A percentile compares a stretch with the other conserved stretches of the same genome.
Evolutionary conservation across 2,329 filamentous ascomycete species (phyloP).

Genomic region (Exserohilum turcica): DNA sequence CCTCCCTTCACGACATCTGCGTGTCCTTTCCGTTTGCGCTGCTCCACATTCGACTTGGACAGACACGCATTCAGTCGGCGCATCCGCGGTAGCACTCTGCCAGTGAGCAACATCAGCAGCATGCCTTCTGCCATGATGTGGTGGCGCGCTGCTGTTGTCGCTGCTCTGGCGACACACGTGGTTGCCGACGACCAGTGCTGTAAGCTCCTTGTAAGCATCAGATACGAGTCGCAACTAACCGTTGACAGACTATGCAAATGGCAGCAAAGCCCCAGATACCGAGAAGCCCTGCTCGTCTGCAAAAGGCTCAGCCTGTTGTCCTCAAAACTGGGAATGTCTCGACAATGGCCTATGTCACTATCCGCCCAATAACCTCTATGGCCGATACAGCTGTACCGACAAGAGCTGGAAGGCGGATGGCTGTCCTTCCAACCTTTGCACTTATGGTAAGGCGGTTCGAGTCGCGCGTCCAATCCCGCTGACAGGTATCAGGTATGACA

Average conservation of each 20-base stretch:
- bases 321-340: constrained; percentile 44
- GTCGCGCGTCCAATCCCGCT: not conserved
- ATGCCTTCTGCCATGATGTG: constrained; percentile 27
- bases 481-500: constrained; percentile 23
- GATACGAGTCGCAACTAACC: constrained; percentile 11
- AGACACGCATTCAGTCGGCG: constrained; percentile 3
- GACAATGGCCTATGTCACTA: constrained; percentile 47
- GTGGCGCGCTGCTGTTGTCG: constrained; percentile 27
- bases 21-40: not conserved
- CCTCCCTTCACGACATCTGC: constrained; percentile 15
- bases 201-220: constrained; percentile 15
- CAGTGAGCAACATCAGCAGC: constrained; percentile 11
- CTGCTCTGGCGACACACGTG: constrained; percentile 22
- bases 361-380: constrained; percentile 30
- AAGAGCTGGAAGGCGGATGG: constrained; percentile 39
- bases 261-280: constrained; percentile 28
- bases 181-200: constrained; percentile 40
- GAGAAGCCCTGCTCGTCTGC: constrained; percentile 44
- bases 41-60: constrained; percentile 8
- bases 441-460: constrained; percentile 30
- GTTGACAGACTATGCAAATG: constrained; percentile 43
- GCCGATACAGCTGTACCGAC: constrained; percentile 46
- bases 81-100: not conserved
- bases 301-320: constrained; percentile 44
- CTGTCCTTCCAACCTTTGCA: constrained; percentile 44